Percentiles rank a stretch among this genome's conserved stretches.
phyloP scores from a whole-genome alignment of 1,284 basidiomycete genomes.

The Trichosporon sp. region DNA sequence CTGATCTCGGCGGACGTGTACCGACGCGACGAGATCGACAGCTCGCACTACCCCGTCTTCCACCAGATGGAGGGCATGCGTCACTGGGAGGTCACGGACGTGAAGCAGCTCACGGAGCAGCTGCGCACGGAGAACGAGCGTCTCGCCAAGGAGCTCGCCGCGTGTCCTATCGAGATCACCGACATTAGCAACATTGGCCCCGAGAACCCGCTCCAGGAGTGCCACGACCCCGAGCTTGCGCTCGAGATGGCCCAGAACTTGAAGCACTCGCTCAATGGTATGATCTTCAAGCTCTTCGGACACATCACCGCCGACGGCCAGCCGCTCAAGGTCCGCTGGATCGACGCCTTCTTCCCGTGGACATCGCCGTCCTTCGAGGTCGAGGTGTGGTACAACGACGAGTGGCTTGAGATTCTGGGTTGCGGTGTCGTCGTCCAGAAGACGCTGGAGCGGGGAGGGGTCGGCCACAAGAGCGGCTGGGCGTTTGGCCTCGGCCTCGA shows the following conservation, averaged over 20 bases:
- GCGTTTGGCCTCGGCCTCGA: conserved; percentile 97
- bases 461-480: conserved; percentile 85
- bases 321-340: conserved; percentile 88
- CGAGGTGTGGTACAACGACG: conserved; percentile 90
- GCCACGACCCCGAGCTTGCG: conserved; percentile 66
- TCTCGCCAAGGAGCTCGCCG: conserved; percentile 59
- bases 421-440: conserved; percentile 87
- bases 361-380: conserved; percentile 97
- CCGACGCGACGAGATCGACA: conserved; percentile 95
- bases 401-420: conserved; percentile 96
- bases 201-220: conserved; percentile 72
- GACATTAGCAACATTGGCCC: conserved; percentile 70
- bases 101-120: conserved; percentile 39
- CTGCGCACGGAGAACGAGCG: conserved; percentile 49
- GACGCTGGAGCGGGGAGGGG: conserved; percentile 76
- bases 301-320: conserved; percentile 50
- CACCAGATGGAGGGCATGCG: conserved; percentile 97
- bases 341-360: conserved; percentile 96
- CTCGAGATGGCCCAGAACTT: conserved; percentile 74
- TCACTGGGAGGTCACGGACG: conserved; percentile 56
- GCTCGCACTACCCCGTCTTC: conserved; percentile 94
- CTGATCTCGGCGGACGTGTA: conserved; percentile 98
- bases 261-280: conserved; percentile 83
- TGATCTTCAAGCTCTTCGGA: conserved; percentile 81
- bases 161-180: conserved; percentile 73